Conservation (phyloP, 2,329 filamentous ascomycete species). For the Tolypocladium tundrense region DNA sequence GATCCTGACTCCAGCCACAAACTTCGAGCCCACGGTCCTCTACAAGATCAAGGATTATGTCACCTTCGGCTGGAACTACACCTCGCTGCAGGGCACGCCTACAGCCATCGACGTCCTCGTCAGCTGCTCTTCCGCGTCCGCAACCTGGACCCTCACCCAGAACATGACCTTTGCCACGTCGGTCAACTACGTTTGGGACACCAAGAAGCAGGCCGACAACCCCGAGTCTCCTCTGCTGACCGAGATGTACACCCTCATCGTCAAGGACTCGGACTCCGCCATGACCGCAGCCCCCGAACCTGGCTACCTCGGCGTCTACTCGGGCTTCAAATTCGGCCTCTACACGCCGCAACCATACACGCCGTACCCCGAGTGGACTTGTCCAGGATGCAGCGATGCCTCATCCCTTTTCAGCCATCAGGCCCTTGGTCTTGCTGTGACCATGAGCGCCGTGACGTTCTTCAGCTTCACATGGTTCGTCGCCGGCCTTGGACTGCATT, state of each 20-base stretch:
- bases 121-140: constrained; percentile 39
- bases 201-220: constrained; percentile 35
- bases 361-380: constrained; percentile 41
- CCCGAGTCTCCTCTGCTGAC: constrained; percentile 37
- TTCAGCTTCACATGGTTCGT: constrained; percentile 57
- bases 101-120: constrained; percentile 51
- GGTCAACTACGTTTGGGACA: constrained; percentile 49
- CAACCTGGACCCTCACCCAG: constrained; percentile 49
- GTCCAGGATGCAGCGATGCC: constrained; percentile 47
- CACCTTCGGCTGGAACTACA: constrained; percentile 58
- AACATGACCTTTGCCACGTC: constrained; percentile 50
- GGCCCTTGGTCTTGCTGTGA: constrained; percentile 38
- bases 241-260: constrained; percentile 49
- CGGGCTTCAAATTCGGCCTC: constrained; percentile 45
- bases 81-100: constrained; percentile 45
- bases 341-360: constrained; percentile 43
- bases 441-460: constrained; percentile 46
- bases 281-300: constrained; percentile 39
- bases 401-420: constrained; percentile 33
- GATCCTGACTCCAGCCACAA: constrained; percentile 41
- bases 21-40: constrained; percentile 32
- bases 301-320: constrained; percentile 43
- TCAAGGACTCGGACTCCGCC: constrained; percentile 46
- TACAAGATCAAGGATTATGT: constrained; percentile 52
- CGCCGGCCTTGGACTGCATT: constrained; percentile 33